phyloP scores from a whole-genome alignment of 805 yeast genomes.

The Zygosaccharomyces gambellarensis region DNA sequence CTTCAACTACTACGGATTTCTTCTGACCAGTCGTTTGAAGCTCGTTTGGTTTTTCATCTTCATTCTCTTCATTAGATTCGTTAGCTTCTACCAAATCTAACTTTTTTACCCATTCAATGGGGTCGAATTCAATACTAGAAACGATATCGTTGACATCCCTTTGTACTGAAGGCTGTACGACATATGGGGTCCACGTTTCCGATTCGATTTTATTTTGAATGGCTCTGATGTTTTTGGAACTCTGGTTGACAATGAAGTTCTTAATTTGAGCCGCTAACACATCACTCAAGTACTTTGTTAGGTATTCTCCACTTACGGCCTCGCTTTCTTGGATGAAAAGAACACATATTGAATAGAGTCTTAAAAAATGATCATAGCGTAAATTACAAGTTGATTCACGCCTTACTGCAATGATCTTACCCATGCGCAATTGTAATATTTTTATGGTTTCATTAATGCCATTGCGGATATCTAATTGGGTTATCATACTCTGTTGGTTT shows the following conservation, averaged over 20 bases:
- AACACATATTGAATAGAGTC: slow-evolving; percentile 60
- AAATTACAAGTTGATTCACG: slow-evolving; percentile 61
- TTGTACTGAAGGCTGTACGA: slow-evolving; percentile 48
- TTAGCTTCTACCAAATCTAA: slow-evolving; percentile 23
- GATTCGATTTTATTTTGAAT: slow-evolving; percentile 50
- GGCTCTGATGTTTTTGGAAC: slow-evolving; percentile 44
- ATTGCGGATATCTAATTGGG: slow-evolving; percentile 60
- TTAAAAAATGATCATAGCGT: slow-evolving; percentile 56
- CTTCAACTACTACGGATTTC: slow-evolving; percentile 45
- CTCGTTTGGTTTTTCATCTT: slow-evolving; percentile 9
- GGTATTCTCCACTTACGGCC: slow-evolving; percentile 62
- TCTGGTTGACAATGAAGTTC: slow-evolving; percentile 53
- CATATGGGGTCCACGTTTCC: slow-evolving; percentile 78
- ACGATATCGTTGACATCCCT: slow-evolving; percentile 46
- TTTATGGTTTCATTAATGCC: slow-evolving; percentile 66
- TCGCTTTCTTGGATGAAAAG: slow-evolving; percentile 81
- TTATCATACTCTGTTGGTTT: slow-evolving; percentile 37
- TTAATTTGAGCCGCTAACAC: slow-evolving; percentile 62
- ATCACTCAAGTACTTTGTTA: slow-evolving; percentile 58
- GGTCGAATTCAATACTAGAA: slow-evolving; percentile 44
- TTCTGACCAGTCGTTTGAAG: slow-evolving; percentile 29
- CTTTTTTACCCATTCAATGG: slow-evolving; percentile 44
- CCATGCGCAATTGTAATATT: slow-evolving; percentile 67
- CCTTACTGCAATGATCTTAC: slow-evolving; percentile 72
- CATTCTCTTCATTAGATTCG: slow-evolving; percentile 11